Evolutionary conservation across 2,329 filamentous ascomycete species (phyloP), one percentile per base, ranked within the genome.

Genomic region (Venturia carpophila): DNA sequence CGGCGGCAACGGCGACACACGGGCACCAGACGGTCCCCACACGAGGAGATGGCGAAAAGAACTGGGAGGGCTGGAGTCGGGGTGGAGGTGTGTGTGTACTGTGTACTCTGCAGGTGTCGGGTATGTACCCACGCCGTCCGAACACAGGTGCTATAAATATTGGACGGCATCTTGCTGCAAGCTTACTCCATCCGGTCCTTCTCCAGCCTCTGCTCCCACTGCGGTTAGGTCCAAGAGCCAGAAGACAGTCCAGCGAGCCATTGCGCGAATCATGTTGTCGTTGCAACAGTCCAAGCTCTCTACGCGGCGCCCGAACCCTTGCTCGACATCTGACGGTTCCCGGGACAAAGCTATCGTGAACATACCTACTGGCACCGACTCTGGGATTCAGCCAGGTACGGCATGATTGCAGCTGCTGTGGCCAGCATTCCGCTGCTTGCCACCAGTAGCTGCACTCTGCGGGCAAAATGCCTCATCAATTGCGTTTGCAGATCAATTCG

Each of bases 351-450:
- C 52, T 37, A 58, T 37, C 27, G 52, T 58, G 30, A 34, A 34
- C 6, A 37, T 27, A 58, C 15, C 21, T 52, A n/a, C n/a, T n/a
- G n/a, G 47, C 47, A 27, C 24, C 47, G 37, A 10, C 52, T 9
- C 9, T 11, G 1, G 21, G n/a, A 30, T 17, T 15, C 21, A 27
- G 21, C 47, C 15, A 27, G 24, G 15, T 58, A 58, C 52, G 7
- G 17, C 27, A 34, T 37, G 30, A 9, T n/a, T 34, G 19, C 27
- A 37, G 52, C 27, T 3, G 4, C 9, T 27, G 13, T 27, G 47
- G 47, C 47, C 21, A 58, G 11, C 52, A 37, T 58, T 37, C 27
- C 27, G 52, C 30, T 37, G 52, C 52, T 58, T 58, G 52, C 52
- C 52, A 58, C 52, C 52, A 37, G 11, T 58, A 58, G 52, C 30